Evolutionary conservation across 257 asterid species (phyloP), one percentile per base, ranked within the genome.

Genomic region (Schizonepeta tenuifolia): DNA sequence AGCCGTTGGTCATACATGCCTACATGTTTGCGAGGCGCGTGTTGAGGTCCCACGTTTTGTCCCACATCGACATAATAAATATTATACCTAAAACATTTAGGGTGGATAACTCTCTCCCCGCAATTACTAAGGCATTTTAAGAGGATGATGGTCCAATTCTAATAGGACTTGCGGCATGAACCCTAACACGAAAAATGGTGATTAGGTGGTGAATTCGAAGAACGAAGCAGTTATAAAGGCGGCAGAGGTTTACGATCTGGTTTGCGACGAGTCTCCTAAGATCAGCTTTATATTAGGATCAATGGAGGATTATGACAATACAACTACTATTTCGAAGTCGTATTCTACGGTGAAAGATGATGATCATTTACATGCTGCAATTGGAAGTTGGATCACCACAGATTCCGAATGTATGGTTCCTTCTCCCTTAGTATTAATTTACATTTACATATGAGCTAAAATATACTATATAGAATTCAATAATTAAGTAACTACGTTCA

Each of bases 311-410:
- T 82, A 83, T 78, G 80, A 89, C 40, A 75, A 91, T 0, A 78
- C 81, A 24, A 50, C 78, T 44, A n/a, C 87, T 1, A 14, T 65
- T 4, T 22, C 14, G 9, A 56, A 9, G n/a, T 1, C 69, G 4
- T 75, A 36, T 40, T 71, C 86, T 8, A 78, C 33, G n/a, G n/a
- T n/a, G n/a, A n/a, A n/a, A n/a, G n/a, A n/a, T 24, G 26, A 24
- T 20, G 33, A 84, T 65, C 83, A 86, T 5, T 46, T 71, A 11
- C 82, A 43, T 3, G 70, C 63, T 44, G 77, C 86, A 44, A 33
- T 73, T 1, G 88, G 90, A 38, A 87, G 78, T 18, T 91, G 97
- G 97, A 83, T 91, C 82, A 89, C 91, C 58, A 84, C 97, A 0
- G 95, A 91, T 77, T 79, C 93, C 65, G 97, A 91, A 77, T 91